Base-by-base conservation (phyloP, 768 basidiomycete species). In the Boletus fagicola region DNA sequence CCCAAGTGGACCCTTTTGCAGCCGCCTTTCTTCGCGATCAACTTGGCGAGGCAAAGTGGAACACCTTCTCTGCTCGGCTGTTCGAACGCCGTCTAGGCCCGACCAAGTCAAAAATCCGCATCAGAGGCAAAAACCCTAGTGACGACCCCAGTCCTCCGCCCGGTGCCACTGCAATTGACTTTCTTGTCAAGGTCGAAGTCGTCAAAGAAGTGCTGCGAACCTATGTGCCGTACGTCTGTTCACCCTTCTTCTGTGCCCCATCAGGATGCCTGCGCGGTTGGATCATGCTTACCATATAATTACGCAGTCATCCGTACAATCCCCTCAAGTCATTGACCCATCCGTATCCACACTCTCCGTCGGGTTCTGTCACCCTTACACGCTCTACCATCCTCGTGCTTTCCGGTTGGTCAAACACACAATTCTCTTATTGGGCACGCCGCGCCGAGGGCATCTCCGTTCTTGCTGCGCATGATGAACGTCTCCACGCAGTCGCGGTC, bases 341-440 rank as follows among this genome's bases (percentile, higher is more conserved):
- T 67, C 63, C 65, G 11, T 81, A 72, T 58, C 52, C 66, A 22
- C 64, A 54, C 50, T 73, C 76, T 40, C 77, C 78, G 38, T 65
- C 71, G 12, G 80, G 79, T 40, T 70, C 71, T 55, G 80, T 80
- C 50, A 76, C 73, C 28, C 73, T 80, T 51, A 81, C 78, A 24
- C 77, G 80, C 43, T 75, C 78, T 39, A 77, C 77, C 44, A 76
- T 80, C 51, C 76, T 80, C 49, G 67, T 75, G 45, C 73, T 80
- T 49, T 79, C 79, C 6, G 79, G 79, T 56, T 81, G 79, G 79
- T 81, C 80, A 20, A 80, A 81, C 49, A 80, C 79, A 10, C 80
- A 81, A 55, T 80, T 80, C 49, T 81, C 79, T 46, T 81, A 81
- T 57, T 80, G 79, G 80, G 77, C 79, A n/a, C 78, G 79, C 51